These are phyloP conservation scores for Botrytis pseudocinerea DNA, from an alignment of 2,329 filamentous ascomycete species.

Conservation along the genomic window DNA sequence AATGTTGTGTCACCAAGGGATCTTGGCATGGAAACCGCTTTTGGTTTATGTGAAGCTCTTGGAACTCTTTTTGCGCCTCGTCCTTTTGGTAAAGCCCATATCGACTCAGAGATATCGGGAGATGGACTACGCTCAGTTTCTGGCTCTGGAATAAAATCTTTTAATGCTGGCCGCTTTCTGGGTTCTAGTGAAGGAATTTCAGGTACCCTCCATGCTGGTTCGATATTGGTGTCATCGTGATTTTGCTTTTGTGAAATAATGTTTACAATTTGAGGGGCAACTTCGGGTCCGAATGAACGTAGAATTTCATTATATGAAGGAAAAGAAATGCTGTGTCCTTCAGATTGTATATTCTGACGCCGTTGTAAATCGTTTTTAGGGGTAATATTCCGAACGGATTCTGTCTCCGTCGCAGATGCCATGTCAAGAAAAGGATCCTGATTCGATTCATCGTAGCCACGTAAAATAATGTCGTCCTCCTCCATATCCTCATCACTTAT, in stretches of 20 bases:
- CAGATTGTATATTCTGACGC: not conserved
- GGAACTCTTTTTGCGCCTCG: conserved; percentile 20
- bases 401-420: not conserved
- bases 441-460: conserved; percentile 36
- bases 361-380: not conserved
- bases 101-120: conserved; percentile 33
- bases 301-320: conserved; percentile 38
- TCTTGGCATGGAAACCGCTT: not conserved
- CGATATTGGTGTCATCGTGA: conserved; percentile 32
- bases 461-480: conserved; percentile 40
- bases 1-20: not conserved
- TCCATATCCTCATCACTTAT: conserved; percentile 35
- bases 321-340: conserved; percentile 20
- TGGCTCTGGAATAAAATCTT: conserved; percentile 28
- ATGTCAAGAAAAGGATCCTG: conserved; percentile 14
- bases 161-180: conserved; percentile 28
- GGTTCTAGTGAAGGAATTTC: conserved; percentile 25
- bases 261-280: conserved; percentile 37
- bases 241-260: conserved; percentile 34
- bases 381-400: not conserved
- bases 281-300: conserved; percentile 37
- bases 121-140: conserved; percentile 35
- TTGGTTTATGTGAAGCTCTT: not conserved
- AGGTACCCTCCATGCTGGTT: conserved; percentile 37
- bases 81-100: conserved; percentile 36